Base-by-base conservation (phyloP, 2,329 filamentous ascomycete genomes). In the Ceratocystis lukuohia region DNA sequence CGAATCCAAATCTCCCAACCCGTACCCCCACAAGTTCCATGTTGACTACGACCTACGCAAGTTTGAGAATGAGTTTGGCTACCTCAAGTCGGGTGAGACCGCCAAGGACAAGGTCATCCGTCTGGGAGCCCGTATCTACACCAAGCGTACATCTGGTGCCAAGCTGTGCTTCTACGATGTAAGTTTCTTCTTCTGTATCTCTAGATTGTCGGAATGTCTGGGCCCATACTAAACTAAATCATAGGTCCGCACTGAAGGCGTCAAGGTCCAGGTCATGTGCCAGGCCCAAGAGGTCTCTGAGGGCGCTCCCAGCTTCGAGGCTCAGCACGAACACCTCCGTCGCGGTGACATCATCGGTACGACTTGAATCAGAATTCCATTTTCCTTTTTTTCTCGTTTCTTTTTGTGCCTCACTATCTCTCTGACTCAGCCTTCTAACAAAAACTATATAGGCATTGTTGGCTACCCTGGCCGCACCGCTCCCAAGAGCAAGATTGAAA, bases 21-120 rank as follows among this genome's bases (percentile, higher is more conserved):
- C 89, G 15, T 96, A 96, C 77, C 94, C 94, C 6, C 93, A 99
- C 87, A 87, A 86, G 75, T 97, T 96, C 82, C 81, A 92, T 67
- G 86, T 90, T 75, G 89, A 87, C 76, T 91, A 91, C 73, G 88
- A 94, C 72, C 81, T 96, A 69, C 82, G 83, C 73, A 84, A 92
- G 71, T 96, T 96, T 75, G 80, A 88, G 72, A 80, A 87, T 71
- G 84, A 95, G 66, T 95, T 89, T 73, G 84, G 84, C 66, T 79
- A 86, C 72, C 84, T 97, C 76, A 91, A 91, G 83, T 95, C 91
- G 70, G 94, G 94, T 72, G 91, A 99, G 76, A 81, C 84, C 69
- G 82, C 85, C 76, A 85, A 88, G 76, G 87, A 91, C 68, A 85
- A 87, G 75, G 81, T 85, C 72, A 82, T 97, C 70, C 82, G 85